Evolutionary conservation across 2,329 filamentous ascomycete genomes (phyloP), one percentile per base, ranked within the genome.

Genomic region (Fusarium mangiferae): DNA sequence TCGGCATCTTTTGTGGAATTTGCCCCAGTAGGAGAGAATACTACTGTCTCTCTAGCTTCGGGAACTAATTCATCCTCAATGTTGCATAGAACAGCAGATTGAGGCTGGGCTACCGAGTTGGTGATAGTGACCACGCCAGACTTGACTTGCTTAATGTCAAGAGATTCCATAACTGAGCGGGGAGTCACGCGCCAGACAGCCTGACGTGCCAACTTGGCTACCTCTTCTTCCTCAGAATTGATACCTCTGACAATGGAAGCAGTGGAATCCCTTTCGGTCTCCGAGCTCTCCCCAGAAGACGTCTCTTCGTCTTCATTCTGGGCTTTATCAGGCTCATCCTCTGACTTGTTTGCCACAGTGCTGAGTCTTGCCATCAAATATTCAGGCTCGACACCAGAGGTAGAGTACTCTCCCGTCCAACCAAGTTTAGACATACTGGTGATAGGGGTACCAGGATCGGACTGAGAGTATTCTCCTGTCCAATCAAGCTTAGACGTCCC

Each of bases 271-370:
- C 7, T 4, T n/a, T 39, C 6, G 17, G 15, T 28, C 15, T 5
- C 3, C 7, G 24, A 41, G 24, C 8, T 17, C 15, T 26, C 11
- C 8, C 3, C 24, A 28, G 20, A n/a, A 28, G 33, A 7, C 22
- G 0, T 7, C 8, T 4, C 30, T 7, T 36, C 30, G 1, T 28
- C 41, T 49, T 3, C 33, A 18, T 5, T 7, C n/a, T 38, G 14
- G 10, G 22, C 7, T 15, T 24, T 35, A 6, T 5, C 18, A 6
- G 18, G 15, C 7, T 14, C n/a, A 13, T 26, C n/a, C 18, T 48
- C 39, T n/a, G 20, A 41, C 4, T 17, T 28, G 6, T 41, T 55
- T 11, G 30, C 55, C 28, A 57, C 5, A 24, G 28, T 35, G 38
- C n/a, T 24, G 28, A 57, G 54, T 20, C 26, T 33, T 24, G 22